Evolutionary conservation across 345 rosid genomes (phyloP).

Genomic region (Acer saccharum): DNA sequence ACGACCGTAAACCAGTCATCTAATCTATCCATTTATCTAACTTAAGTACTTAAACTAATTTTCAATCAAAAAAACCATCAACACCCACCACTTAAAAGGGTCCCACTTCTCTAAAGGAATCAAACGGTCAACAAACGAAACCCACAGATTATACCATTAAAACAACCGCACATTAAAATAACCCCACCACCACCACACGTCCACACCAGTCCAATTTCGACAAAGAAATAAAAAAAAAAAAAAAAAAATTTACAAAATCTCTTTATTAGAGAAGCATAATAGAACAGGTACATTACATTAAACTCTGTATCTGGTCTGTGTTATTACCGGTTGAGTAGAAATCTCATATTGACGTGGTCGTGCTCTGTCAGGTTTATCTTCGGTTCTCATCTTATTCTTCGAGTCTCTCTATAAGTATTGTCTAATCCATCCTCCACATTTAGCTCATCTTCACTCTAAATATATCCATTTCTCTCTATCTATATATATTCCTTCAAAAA

Average conservation of each 20-base stretch:
- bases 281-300: neutral
- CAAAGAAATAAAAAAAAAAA: neutral
- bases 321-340: neutral
- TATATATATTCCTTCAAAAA: neutral
- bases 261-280: constrained; percentile 1
- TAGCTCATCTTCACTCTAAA: constrained; percentile 5
- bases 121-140: neutral
- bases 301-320: neutral
- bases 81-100: neutral
- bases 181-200: neutral
- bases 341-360: constrained; percentile 36
- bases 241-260: neutral
- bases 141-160: neutral
- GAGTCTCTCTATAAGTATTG: constrained; percentile 14
- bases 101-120: neutral
- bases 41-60: neutral
- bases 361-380: constrained; percentile 33
- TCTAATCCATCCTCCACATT: constrained; percentile 13
- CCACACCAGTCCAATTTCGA: neutral
- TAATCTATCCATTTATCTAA: too few species aligned
- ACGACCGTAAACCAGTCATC: neutral
- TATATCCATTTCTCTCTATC: neutral
- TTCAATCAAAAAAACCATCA: neutral
- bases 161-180: neutral
- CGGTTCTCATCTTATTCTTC: neutral